Conservation (phyloP, 768 basidiomycete species). For the Coprinopsis sp. region DNA sequence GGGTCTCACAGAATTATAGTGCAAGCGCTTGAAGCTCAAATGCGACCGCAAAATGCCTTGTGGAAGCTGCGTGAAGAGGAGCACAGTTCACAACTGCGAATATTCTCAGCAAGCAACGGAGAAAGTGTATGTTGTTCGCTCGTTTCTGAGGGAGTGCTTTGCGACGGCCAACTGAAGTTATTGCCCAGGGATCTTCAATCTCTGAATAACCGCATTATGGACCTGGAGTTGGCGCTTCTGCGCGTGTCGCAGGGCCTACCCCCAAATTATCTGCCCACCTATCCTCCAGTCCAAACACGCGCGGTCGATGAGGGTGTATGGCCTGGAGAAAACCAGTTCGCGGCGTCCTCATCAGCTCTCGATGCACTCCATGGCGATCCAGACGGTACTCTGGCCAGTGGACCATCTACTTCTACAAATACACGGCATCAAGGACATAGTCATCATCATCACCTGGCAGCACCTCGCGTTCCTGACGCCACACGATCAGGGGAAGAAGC, state of each 20-base stretch:
- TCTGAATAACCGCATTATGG: constrained; percentile 72
- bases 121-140: constrained; percentile 58
- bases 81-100: constrained; percentile 65
- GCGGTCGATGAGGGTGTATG: background rate
- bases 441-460: constrained; percentile 22
- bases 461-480: too few relatives aligned
- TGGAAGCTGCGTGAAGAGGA: constrained; percentile 73
- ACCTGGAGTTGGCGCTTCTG: constrained; percentile 59
- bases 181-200: constrained; percentile 68
- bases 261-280: constrained; percentile 32
- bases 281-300: constrained; percentile 21
- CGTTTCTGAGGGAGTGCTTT: background rate
- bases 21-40: constrained; percentile 83
- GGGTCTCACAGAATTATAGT: constrained; percentile 37
- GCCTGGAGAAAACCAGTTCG: background rate
- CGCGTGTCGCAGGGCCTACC: constrained; percentile 40
- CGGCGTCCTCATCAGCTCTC: background rate
- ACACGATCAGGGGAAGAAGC: too few relatives aligned
- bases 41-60: constrained; percentile 80
- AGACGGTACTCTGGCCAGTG: background rate
- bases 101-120: constrained; percentile 82
- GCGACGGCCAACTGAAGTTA: too few relatives aligned
- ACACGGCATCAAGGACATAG: constrained; percentile 4
- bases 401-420: background rate
- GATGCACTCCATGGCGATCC: background rate